These are phyloP conservation scores for Neurospora sublineolata DNA, from an alignment of 495 filamentous ascomycete species.

Conservation along the genomic window DNA sequence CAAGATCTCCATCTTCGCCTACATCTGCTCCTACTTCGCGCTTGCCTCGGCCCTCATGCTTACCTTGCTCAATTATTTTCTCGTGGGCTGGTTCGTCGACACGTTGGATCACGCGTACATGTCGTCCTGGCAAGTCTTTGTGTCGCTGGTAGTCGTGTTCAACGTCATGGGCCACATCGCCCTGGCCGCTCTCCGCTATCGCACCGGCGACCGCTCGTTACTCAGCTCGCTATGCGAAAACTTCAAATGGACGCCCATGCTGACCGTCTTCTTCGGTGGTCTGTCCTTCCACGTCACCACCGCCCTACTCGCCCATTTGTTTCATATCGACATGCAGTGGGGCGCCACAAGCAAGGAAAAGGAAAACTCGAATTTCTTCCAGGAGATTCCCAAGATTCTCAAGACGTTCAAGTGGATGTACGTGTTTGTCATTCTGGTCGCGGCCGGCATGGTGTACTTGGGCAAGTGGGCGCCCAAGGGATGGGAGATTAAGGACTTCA, in stretches of 20 bases:
- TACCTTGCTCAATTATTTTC: conserved; percentile 60
- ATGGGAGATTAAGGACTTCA: conserved; percentile 58
- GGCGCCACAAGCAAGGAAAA: conserved; percentile 53
- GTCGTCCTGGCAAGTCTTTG: conserved; percentile 57
- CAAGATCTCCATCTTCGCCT: conserved; percentile 65
- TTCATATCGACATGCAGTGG: conserved; percentile 57
- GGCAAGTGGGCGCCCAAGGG: conserved; percentile 46
- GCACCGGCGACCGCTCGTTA: conserved; percentile 40
- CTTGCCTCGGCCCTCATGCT: conserved; percentile 62
- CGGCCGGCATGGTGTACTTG: conserved; percentile 52
- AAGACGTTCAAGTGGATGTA: conserved; percentile 62
- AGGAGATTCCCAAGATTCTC: conserved; percentile 59
- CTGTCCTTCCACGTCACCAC: conserved; percentile 52
- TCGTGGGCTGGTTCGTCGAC: conserved; percentile 56
- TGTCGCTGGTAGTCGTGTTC: conserved; percentile 53
- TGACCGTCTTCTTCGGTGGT: conserved; percentile 53
- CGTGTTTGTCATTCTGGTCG: conserved; percentile 44
- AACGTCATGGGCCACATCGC: conserved; percentile 50
- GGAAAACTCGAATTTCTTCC: conserved; percentile 61
- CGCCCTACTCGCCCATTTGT: conserved; percentile 50
- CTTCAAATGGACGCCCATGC: conserved; percentile 55
- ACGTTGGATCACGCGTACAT: conserved; percentile 57
- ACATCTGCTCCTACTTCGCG: conserved; percentile 71
- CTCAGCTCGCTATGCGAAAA: conserved; percentile 54
- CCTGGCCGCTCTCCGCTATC: conserved; percentile 48